A percentile compares a stretch with the other conserved stretches of the same genome.
These are phyloP conservation scores for Vinca minor DNA, from an alignment of 257 asterid genomes.

Conservation along the genomic window DNA sequence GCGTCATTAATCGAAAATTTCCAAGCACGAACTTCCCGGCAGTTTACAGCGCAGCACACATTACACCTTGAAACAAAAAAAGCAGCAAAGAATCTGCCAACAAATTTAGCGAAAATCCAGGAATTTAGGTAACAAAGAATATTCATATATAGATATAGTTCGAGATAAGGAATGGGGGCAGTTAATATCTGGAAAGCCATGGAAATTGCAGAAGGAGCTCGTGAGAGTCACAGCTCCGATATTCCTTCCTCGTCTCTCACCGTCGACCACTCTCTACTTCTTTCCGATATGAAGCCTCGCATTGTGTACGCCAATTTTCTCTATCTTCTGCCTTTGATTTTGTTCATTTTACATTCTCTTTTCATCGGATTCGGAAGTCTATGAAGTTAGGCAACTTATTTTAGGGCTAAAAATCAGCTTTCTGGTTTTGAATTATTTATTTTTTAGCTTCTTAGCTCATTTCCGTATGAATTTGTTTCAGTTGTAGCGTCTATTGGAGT, in stretches of 20 bases:
- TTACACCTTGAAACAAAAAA: neutral
- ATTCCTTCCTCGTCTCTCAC: slow-evolving; percentile 64
- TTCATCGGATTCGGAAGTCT: neutral
- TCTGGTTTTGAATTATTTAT: neutral
- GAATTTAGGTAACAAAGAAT: neutral
- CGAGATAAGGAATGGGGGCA: slow-evolving; percentile 45
- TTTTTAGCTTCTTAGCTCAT: too few species aligned
- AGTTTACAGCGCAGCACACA: too few species aligned
- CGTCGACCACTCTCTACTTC: slow-evolving; percentile 72
- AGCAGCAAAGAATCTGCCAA: neutral
- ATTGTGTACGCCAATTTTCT: slow-evolving; percentile 39
- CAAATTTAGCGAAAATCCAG: neutral
- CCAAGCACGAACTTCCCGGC: neutral
- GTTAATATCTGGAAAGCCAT: slow-evolving; percentile 73
- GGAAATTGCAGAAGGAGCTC: slow-evolving; percentile 49
- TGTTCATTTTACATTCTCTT: too few species aligned
- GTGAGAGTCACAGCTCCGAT: slow-evolving; percentile 37
- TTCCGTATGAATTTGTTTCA: too few species aligned
- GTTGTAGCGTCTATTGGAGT: neutral
- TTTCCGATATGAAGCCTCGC: slow-evolving; percentile 59
- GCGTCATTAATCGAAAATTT: too few species aligned
- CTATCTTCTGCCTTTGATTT: neutral
- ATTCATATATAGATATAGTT: neutral
- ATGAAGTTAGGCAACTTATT: neutral
- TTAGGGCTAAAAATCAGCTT: neutral